Evolutionary conservation across 441 rosid species (phyloP).

Genomic region (Populus tomentosa): DNA sequence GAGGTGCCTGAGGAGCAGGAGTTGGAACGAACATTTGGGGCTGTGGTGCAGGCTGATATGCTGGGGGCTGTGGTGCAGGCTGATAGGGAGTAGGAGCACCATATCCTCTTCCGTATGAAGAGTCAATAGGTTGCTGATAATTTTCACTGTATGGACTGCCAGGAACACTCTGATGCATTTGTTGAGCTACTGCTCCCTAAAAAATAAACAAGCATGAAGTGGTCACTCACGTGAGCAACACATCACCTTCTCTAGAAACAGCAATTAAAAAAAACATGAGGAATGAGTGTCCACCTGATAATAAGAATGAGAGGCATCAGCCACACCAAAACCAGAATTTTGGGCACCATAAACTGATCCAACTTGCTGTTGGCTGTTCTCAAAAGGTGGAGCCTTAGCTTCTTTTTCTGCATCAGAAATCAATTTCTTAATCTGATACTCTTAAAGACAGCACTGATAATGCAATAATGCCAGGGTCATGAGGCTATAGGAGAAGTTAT

Average conservation of each 20-base stretch:
- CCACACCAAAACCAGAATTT: conserved; percentile 26
- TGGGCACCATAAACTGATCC: conserved; percentile 27
- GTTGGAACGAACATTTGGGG: conserved; percentile 53
- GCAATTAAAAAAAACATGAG: conserved; percentile 6
- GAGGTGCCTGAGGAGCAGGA: conserved; percentile 25
- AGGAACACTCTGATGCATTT: conserved; percentile 45
- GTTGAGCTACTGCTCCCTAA: conserved; percentile 40
- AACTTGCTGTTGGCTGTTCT: conserved; percentile 36
- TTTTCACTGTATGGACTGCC: conserved; percentile 50
- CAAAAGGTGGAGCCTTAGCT: conserved; percentile 32
- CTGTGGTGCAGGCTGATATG: conserved; percentile 22
- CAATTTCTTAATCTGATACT: conserved; percentile 13
- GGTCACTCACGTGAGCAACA: conserved; percentile 3
- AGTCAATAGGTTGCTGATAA: conserved; percentile 49
- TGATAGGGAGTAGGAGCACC: conserved; percentile 46
- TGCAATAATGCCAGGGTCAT: background rate
- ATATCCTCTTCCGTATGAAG: conserved; percentile 50
- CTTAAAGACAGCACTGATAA: conserved; percentile 8
- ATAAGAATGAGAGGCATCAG: conserved; percentile 39
- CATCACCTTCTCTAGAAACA: background rate
- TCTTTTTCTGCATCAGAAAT: conserved; percentile 53
- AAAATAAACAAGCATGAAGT: conserved; percentile 6
- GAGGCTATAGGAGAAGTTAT: background rate
- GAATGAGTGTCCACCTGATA: conserved; percentile 47
- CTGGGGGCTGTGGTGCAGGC: conserved; percentile 19